phyloP scores from a whole-genome alignment of 768 basidiomycete species.

The Termitomyces sp. region DNA sequence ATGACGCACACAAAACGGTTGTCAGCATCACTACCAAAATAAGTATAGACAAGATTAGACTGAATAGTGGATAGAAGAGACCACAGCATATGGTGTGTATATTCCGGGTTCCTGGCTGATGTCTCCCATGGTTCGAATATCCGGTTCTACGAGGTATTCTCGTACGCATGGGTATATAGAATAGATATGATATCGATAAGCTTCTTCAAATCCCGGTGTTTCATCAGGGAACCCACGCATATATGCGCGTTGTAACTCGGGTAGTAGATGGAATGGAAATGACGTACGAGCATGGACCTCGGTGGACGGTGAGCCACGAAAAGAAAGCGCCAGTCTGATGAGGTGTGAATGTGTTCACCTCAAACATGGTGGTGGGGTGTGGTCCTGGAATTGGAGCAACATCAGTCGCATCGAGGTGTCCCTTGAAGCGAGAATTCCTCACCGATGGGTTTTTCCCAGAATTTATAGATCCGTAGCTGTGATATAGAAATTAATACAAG shows the following conservation, averaged over 20 bases:
- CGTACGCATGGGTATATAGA: not conserved
- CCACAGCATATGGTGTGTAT: not conserved
- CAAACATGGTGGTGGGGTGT: constrained; percentile 71
- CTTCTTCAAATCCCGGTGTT: not conserved
- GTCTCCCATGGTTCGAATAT: not conserved
- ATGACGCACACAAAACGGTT: constrained; percentile 5
- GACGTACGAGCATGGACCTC: constrained; percentile 70
- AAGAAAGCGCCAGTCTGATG: constrained; percentile 70
- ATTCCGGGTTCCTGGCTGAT: not conserved
- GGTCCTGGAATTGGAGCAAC: constrained; percentile 37
- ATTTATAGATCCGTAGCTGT: constrained; percentile 57
- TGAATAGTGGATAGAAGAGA: not conserved
- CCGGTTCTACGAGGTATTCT: not conserved
- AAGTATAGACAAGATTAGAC: not conserved
- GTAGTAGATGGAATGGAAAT: not conserved
- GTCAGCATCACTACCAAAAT: not conserved
- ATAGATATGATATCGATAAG: not conserved
- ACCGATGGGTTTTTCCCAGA: constrained; percentile 67
- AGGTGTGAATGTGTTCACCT: constrained; percentile 64
- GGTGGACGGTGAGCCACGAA: constrained; percentile 62
- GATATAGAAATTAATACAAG: constrained; percentile 3
- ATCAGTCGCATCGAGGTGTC: not conserved
- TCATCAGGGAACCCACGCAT: not conserved
- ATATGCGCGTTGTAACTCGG: not conserved
- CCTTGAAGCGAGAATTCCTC: constrained; percentile 10